Base-by-base conservation (phyloP, 345 rosid species). In the Pelargonium nanum region DNA sequence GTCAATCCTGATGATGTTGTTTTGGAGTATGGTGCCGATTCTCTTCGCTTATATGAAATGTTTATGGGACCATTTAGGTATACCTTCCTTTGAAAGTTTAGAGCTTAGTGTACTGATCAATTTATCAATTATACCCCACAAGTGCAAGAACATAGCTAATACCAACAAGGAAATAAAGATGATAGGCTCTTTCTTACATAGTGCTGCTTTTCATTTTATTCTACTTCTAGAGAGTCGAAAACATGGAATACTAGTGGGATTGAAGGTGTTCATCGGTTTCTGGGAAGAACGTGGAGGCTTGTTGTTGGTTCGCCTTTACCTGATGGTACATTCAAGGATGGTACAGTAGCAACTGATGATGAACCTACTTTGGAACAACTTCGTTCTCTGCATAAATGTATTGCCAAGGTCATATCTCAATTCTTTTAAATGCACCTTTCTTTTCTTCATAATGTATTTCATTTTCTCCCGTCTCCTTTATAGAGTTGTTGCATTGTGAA, bases 21-120 rank as follows among this genome's bases (percentile, higher is more conserved):
- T 62, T 73, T 62, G n/a, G 91, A 82, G 76, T 86, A 81, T 64
- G 98, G 98, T 68, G 96, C 96, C 40, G 98, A 92, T 80, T 88
- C 96, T 74, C 88, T 92, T 69, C 82, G 98, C 19, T 70, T 92
- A 44, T 92, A 92, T 59, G 98, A 92, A 71, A 92, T 92, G 96
- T 92, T 92, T 81, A 89, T 92, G 96, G 98, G 98, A 72, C 98
- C 96, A 26, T 86, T 92, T 68, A 80, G 96, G 98, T 88, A 25
- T 59, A 26, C 24, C 19, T 15, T 40, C 24, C 24, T 24, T n/a
- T 34, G 40, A 24, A 59, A 10, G 1, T 22, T 13, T n/a, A 8
- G 24, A 4, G n/a, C n/a, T n/a, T n/a, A n/a, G 2, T 20, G 34
- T 28, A 22, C 19, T 17, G 8, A 19, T 22, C 16, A 24, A 22